Evolutionary conservation across 2,329 filamentous ascomycete species (phyloP), one percentile per base, ranked within the genome.

Genomic region (Ophiostoma tasmaniense): DNA sequence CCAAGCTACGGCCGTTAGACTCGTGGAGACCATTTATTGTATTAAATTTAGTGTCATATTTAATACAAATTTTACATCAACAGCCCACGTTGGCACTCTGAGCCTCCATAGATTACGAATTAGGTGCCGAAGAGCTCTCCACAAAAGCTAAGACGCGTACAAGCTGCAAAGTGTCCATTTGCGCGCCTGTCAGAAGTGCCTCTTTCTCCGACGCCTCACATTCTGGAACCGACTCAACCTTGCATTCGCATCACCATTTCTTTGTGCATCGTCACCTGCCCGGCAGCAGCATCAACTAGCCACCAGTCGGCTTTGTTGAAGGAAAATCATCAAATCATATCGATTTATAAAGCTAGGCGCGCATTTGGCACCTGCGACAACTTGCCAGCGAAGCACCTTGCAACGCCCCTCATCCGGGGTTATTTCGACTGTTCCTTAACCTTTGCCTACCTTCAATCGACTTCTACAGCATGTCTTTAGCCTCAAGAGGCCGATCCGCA

Each of bases 141-240:
- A 61, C 25, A 59, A 59, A 61, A 61, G 50, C 55, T 59, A 17
- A 10, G 13, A 61, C 55, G 55, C 55, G 55, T 61, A 25, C 50
- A 55, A 55, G 50, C 55, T 61, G 55, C 55, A 61, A 61, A 61
- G 55, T 61, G 55, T 61, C 55, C 22, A 30, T 17, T 61, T 61
- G 55, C 55, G 55, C 55, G 55, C 22, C 25, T 61, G 55, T 20
- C 50, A 11, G 25, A 3, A 28, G 11, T 14, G 50, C 3, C 28
- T 64, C 59, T 17, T 35, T 20, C 22, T 35, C 20, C 25, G 22
- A n/a, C 61, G n/a, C 42, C 22, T 10, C 55, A 28, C 37, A 39
- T 39, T 39, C 37, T 13, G 37, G 37, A 39, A 39, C 37, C 45
- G 25, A 55, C 50, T 55, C 17, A 20, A 20, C 42, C 42, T 6